Conservation (phyloP, 306 rosid genomes). For the Alnus rubra region DNA sequence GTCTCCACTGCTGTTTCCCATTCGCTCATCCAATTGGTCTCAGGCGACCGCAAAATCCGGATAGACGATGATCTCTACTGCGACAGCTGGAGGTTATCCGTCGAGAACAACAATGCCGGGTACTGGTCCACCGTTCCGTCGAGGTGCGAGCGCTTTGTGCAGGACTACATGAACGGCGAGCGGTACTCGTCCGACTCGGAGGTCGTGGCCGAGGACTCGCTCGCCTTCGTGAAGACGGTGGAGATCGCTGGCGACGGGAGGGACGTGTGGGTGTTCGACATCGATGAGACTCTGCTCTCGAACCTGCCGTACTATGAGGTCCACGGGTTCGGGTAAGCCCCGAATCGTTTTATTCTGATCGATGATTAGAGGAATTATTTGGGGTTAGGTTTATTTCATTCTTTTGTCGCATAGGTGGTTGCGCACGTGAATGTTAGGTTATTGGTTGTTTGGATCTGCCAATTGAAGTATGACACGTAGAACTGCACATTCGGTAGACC, state of each 20-base stretch:
- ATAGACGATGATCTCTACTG: slow-evolving; percentile 40
- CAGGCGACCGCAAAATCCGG: slow-evolving; percentile 20
- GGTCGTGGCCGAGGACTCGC: slow-evolving; percentile 35
- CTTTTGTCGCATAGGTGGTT: not conserved
- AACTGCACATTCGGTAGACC: too few relatives aligned
- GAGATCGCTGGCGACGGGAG: slow-evolving; percentile 43
- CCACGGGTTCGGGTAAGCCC: slow-evolving; percentile 67
- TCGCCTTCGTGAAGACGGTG: slow-evolving; percentile 41
- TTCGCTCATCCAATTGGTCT: slow-evolving; percentile 34
- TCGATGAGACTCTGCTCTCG: slow-evolving; percentile 81
- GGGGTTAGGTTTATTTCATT: not conserved
- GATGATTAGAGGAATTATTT: not conserved
- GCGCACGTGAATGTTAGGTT: too few relatives aligned
- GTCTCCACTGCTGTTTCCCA: slow-evolving; percentile 29
- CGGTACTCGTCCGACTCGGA: slow-evolving; percentile 51
- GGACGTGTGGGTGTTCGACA: slow-evolving; percentile 86
- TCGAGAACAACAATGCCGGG: slow-evolving; percentile 77
- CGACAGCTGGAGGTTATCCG: slow-evolving; percentile 84
- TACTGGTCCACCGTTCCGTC: slow-evolving; percentile 54
- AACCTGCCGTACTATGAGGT: slow-evolving; percentile 59
- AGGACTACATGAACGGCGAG: slow-evolving; percentile 55
- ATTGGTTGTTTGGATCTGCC: too few relatives aligned
- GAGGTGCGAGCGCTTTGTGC: slow-evolving; percentile 47
- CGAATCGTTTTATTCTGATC: not conserved
- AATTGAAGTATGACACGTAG: too few relatives aligned